Evolutionary conservation across 1,139 yeast species (phyloP).

Genomic region (Geotrichum phurueaensis): DNA sequence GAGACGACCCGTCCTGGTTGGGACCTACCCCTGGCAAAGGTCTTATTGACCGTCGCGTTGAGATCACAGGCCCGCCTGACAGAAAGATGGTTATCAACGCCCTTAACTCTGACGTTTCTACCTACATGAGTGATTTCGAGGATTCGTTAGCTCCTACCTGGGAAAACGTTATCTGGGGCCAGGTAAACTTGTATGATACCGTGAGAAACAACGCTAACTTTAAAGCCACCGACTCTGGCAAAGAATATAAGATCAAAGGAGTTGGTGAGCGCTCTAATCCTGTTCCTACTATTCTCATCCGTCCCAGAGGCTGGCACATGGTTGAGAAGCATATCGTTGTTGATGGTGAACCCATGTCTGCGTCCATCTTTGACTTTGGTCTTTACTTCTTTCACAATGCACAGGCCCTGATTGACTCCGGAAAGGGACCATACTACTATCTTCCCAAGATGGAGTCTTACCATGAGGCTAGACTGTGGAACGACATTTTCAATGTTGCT

Average conservation of each 20-base stretch:
- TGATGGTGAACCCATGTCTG: slow-evolving; percentile 69
- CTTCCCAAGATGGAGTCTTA: slow-evolving; percentile 75
- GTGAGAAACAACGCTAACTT: slow-evolving; percentile 40
- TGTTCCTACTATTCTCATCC: slow-evolving; percentile 66
- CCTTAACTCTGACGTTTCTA: slow-evolving; percentile 59
- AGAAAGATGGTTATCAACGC: slow-evolving; percentile 72
- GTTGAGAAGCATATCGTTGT: slow-evolving; percentile 63
- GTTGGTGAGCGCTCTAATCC: slow-evolving; percentile 26
- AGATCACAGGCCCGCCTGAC: slow-evolving; percentile 85
- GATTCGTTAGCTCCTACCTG: slow-evolving; percentile 81
- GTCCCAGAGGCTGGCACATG: slow-evolving; percentile 84
- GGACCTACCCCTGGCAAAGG: slow-evolving; percentile 73
- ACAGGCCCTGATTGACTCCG: slow-evolving; percentile 49
- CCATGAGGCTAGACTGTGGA: slow-evolving; percentile 71
- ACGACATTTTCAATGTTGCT: slow-evolving; percentile 59
- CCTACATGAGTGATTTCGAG: slow-evolving; percentile 72
- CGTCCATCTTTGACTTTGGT: slow-evolving; percentile 70
- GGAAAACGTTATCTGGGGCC: slow-evolving; percentile 75
- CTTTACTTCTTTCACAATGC: slow-evolving; percentile 70
- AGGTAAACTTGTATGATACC: slow-evolving; percentile 77
- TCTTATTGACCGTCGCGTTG: slow-evolving; percentile 68
- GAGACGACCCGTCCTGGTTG: slow-evolving; percentile 69
- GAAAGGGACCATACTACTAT: slow-evolving; percentile 68
- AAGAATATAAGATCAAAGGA: slow-evolving; percentile 48
- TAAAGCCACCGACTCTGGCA: slow-evolving; percentile 50